Percentiles rank a stretch among this genome's conserved stretches.
phyloP scores from a whole-genome alignment of 2,329 filamentous ascomycete genomes.

The Phialophora expanda region DNA sequence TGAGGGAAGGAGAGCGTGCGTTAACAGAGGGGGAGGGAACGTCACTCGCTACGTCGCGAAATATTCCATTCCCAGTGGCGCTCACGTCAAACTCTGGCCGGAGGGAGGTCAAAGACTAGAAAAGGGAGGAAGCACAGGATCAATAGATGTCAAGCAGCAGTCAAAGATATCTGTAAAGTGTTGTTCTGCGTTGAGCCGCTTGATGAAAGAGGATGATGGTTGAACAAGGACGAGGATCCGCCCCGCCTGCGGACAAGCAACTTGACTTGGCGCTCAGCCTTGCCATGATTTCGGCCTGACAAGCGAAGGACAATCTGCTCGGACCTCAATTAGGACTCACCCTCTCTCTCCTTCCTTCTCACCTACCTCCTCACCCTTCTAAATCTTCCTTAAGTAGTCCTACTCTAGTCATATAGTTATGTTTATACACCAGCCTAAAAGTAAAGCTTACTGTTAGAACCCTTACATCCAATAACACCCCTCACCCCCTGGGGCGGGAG shows the following conservation, averaged over 20 bases:
- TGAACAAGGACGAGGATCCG: background rate
- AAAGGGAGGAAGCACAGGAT: background rate
- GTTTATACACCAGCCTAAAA: no score
- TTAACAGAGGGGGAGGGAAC: background rate
- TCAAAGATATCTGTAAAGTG: background rate
- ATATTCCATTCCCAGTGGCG: conserved; percentile 1
- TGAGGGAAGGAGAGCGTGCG: background rate
- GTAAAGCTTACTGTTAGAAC: no score
- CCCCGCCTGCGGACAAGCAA: background rate
- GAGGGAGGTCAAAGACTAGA: background rate
- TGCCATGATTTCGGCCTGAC: no score
- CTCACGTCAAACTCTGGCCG: background rate
- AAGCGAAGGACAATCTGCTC: no score
- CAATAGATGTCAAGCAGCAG: background rate
- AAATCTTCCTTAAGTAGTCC: no score
- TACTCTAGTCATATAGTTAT: no score
- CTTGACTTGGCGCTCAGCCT: background rate
- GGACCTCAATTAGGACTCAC: no score
- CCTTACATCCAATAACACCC: no score
- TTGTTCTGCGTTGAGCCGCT: background rate
- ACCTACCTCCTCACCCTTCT: no score
- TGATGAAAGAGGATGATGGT: background rate
- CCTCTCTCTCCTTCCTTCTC: no score
- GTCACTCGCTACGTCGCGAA: conserved; percentile 4
- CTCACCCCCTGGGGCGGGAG: no score